These are phyloP conservation scores for Yamadazyma paraphyllophila DNA, from an alignment of 805 yeast species.

Conservation along the genomic window DNA sequence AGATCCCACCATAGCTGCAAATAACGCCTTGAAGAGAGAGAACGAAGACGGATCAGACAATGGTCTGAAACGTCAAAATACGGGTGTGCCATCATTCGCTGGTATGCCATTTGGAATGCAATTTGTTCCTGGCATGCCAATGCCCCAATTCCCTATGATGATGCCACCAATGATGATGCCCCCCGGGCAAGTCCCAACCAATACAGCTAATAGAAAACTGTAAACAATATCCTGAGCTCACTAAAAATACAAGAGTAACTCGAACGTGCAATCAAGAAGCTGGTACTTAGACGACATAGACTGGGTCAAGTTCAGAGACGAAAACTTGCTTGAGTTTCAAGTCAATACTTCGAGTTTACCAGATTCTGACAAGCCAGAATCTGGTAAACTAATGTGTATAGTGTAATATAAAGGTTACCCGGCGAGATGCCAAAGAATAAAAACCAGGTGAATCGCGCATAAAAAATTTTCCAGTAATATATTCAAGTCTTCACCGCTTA, in stretches of 20 bases:
- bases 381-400: no score
- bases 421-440: neutral
- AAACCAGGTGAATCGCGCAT: neutral
- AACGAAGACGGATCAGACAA: constrained; percentile 11
- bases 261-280: constrained; percentile 64
- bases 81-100: constrained; percentile 9
- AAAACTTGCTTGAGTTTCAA: constrained; percentile 40
- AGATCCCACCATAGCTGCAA: constrained; percentile 22
- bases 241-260: constrained; percentile 36
- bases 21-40: constrained; percentile 19
- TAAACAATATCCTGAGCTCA: neutral
- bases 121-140: neutral
- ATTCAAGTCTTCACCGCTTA: constrained; percentile 2
- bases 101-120: no score
- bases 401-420: constrained; percentile 6
- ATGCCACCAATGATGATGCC: constrained; percentile 15
- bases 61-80: constrained; percentile 26
- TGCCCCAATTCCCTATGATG: constrained; percentile 11
- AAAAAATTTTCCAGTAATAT: constrained; percentile 6
- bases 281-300: constrained; percentile 76
- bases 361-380: neutral
- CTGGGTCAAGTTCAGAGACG: constrained; percentile 77
- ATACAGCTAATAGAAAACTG: neutral
- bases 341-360: constrained; percentile 1
- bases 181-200: neutral